Percentiles rank a stretch among this genome's conserved stretches.
These are phyloP conservation scores for Mortierella polycephala DNA, from an alignment of 371 early-diverging fungal genomes.

Conservation along the genomic window DNA sequence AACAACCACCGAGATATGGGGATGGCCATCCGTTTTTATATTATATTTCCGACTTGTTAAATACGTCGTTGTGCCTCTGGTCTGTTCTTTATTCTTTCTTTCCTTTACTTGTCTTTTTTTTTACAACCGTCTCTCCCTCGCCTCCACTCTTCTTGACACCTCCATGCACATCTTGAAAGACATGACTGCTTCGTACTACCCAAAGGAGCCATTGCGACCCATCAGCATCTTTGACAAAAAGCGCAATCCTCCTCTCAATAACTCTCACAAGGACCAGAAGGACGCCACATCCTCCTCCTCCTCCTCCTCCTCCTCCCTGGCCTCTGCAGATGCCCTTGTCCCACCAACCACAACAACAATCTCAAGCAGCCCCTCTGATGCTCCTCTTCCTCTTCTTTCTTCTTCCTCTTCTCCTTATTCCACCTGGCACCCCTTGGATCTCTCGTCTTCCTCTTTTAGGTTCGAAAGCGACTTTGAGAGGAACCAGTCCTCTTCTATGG, in stretches of 20 bases:
- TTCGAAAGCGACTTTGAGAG: slow-evolving; percentile 26
- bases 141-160: not conserved
- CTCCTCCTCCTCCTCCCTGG: not conserved
- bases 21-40: too few relatives aligned
- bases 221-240: not conserved
- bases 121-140: too few relatives aligned
- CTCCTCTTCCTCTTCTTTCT: not conserved
- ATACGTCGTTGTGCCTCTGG: too few relatives aligned
- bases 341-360: not conserved
- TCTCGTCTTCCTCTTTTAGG: slow-evolving; percentile 3
- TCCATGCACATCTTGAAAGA: slow-evolving; percentile 4
- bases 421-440: slow-evolving; percentile 9
- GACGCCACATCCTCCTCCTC: not conserved
- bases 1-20: too few relatives aligned
- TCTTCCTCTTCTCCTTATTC: not conserved
- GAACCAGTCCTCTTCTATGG: slow-evolving; percentile 7
- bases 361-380: not conserved
- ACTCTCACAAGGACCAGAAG: not conserved
- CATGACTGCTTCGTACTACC: slow-evolving; percentile 8
- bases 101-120: not conserved
- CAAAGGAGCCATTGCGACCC: not conserved
- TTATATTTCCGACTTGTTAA: too few relatives aligned
- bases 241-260: not conserved
- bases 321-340: not conserved
- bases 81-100: not conserved